Evolutionary conservation across 768 basidiomycete genomes (phyloP).

Genomic region (Scleroderma bovista): DNA sequence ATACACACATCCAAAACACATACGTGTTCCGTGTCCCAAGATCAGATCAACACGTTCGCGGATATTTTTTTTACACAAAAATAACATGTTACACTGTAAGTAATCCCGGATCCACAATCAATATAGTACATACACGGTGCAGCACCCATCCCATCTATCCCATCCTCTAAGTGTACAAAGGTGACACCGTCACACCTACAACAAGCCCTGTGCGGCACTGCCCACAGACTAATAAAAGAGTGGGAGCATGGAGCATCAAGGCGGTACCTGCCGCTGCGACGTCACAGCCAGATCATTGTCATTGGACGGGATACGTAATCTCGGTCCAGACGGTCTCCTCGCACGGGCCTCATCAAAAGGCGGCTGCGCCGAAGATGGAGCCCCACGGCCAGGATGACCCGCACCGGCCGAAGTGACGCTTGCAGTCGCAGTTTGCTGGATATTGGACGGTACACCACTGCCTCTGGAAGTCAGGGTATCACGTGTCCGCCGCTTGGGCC

Average conservation of each 20-base stretch:
- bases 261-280: conserved; percentile 11
- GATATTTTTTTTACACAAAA: too few relatives aligned
- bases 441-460: not conserved
- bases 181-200: not conserved
- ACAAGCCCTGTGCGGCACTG: not conserved
- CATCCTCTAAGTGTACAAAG: not conserved
- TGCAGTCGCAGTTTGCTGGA: not conserved
- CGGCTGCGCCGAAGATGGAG: not conserved
- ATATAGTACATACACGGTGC: not conserved
- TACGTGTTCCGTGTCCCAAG: too few relatives aligned
- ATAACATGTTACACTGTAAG: too few relatives aligned
- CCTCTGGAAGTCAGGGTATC: not conserved
- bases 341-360: conserved; percentile 15
- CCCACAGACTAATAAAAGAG: not conserved
- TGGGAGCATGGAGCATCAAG: conserved; percentile 9
- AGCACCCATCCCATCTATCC: not conserved
- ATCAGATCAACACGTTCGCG: too few relatives aligned
- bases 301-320: conserved; percentile 16
- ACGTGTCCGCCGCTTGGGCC: conserved; percentile 1
- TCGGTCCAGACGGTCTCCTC: conserved; percentile 30
- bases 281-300: conserved; percentile 13
- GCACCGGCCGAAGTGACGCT: not conserved
- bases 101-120: not conserved
- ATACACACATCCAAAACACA: too few relatives aligned
- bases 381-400: not conserved